phyloP scores from a whole-genome alignment of 78 protist genomes.

The Trichosphaerium sp. region DNA sequence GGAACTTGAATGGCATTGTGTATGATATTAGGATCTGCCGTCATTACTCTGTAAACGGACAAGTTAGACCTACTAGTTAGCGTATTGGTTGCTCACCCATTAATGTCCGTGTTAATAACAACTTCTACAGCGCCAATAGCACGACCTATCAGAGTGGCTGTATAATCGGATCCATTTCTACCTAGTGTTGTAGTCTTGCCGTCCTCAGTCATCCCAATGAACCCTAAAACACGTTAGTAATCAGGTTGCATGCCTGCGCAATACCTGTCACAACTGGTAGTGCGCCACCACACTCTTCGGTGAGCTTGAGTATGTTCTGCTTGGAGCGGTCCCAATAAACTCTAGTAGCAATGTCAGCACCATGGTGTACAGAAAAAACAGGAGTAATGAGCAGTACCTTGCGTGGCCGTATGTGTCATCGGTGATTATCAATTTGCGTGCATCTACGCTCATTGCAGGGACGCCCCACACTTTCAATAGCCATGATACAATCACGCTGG shows the following conservation, averaged over 20 bases:
- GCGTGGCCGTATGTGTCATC: slow-evolving; percentile 5
- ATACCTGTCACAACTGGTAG: slow-evolving; percentile 11
- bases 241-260: too few relatives aligned
- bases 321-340: too few relatives aligned
- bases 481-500: not conserved
- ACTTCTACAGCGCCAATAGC: not conserved
- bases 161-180: slow-evolving; percentile 11
- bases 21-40: slow-evolving; percentile 1
- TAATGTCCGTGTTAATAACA: slow-evolving; percentile 8
- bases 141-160: not conserved
- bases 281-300: not conserved
- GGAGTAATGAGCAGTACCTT: too few relatives aligned
- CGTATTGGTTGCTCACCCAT: too few relatives aligned
- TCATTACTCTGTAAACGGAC: too few relatives aligned
- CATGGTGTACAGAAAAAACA: too few relatives aligned
- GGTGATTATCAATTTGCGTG: slow-evolving; percentile 2
- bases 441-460: slow-evolving; percentile 1
- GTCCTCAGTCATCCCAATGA: not conserved
- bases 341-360: too few relatives aligned
- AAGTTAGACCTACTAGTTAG: too few relatives aligned
- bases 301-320: not conserved
- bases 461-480: not conserved
- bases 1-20: slow-evolving; percentile 2
- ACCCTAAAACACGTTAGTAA: too few relatives aligned
- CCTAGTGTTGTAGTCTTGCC: slow-evolving; percentile 9